A percentile compares a stretch with the other conserved stretches of the same genome.
These are phyloP conservation scores for Deinandra increscens DNA, from an alignment of 129 eudicot genomes.

Conservation along the genomic window DNA sequence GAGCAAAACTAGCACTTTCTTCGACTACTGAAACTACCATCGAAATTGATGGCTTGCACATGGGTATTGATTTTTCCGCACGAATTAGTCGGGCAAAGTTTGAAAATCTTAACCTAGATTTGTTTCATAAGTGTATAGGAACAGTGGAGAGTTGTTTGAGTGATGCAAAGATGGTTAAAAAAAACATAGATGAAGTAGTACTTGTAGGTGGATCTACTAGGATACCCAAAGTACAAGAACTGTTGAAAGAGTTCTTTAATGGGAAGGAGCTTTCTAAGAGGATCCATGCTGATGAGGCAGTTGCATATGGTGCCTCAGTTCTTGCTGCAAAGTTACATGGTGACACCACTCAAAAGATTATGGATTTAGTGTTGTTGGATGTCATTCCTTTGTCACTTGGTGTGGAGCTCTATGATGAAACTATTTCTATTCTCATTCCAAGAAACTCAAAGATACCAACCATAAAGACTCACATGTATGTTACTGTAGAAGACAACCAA, in stretches of 20 bases:
- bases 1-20: slow-evolving; percentile 48
- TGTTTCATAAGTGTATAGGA: slow-evolving; percentile 12
- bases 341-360: no score
- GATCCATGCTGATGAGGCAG: no score
- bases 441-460: no score
- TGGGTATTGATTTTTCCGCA: no score
- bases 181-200: slow-evolving; percentile 14
- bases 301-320: no score
- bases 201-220: slow-evolving; percentile 28
- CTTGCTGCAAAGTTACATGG: no score
- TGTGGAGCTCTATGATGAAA: slow-evolving; percentile 2
- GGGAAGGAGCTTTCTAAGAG: slow-evolving; percentile 22
- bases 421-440: no score
- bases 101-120: slow-evolving; percentile 12
- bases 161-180: slow-evolving; percentile 16
- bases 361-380: slow-evolving; percentile 6
- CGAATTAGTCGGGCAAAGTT: slow-evolving; percentile 16
- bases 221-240: slow-evolving; percentile 13
- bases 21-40: slow-evolving; percentile 21
- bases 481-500: background rate
- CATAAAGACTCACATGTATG: background rate
- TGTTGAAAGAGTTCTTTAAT: slow-evolving; percentile 13
- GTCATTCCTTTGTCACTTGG: slow-evolving; percentile 24
- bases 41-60: slow-evolving; percentile 16
- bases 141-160: slow-evolving; percentile 1